Evolutionary conservation across 1,139 yeast species (phyloP).

Genomic region (Magnusiomyces tetraspermus): DNA sequence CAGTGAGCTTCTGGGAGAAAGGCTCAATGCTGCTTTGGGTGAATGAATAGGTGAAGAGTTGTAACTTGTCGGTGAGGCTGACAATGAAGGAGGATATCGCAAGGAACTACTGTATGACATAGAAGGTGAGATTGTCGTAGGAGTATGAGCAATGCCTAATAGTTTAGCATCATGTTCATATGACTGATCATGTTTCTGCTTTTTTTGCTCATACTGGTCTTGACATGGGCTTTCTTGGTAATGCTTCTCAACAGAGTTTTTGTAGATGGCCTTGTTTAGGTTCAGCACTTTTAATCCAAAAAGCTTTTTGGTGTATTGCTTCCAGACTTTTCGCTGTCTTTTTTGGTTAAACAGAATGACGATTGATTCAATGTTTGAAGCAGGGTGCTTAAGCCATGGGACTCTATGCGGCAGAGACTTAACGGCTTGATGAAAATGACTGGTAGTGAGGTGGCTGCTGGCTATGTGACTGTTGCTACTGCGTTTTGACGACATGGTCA

Average conservation of each 20-base stretch:
- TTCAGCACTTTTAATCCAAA: constrained; percentile 6
- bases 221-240: background rate
- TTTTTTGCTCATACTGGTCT: background rate
- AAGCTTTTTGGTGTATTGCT: constrained; percentile 6
- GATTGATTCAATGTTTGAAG: constrained; percentile 2
- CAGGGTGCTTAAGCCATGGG: constrained; percentile 9
- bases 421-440: background rate
- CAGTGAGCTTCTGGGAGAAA: too few species aligned
- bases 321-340: constrained; percentile 13
- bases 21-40: too few species aligned
- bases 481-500: too few species aligned
- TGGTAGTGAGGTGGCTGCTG: background rate
- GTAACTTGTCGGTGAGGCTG: background rate
- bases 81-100: background rate
- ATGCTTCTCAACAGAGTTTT: background rate
- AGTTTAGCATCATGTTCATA: background rate
- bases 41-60: background rate
- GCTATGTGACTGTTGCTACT: background rate
- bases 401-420: constrained; percentile 4
- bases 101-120: background rate
- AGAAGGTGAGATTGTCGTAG: background rate
- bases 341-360: constrained; percentile 12
- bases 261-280: constrained; percentile 6
- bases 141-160: background rate
- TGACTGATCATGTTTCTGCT: background rate